Percentiles rank a stretch among this genome's conserved stretches.
Conservation (phyloP, 371 early-diverging fungal genomes). For the Phascolomyces articulosus region DNA sequence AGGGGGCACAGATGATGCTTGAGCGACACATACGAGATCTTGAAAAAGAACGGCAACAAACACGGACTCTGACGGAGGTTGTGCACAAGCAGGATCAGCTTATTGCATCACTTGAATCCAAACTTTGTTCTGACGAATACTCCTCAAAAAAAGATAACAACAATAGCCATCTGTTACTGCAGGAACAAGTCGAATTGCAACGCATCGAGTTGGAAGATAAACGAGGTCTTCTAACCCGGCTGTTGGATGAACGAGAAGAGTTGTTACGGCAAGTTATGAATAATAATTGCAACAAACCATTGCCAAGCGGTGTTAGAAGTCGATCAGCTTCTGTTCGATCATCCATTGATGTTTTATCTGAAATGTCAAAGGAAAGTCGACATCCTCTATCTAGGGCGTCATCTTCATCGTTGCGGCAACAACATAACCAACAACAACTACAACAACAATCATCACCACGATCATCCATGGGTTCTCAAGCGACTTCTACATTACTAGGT, state of each 20-base stretch:
- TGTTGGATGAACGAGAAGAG: conserved; percentile 41
- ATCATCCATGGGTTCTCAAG: conserved; percentile 12
- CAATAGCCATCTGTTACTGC: conserved; percentile 12
- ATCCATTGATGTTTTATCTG: conserved; percentile 37
- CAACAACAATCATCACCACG: conserved; percentile 15
- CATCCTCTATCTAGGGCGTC: conserved; percentile 11
- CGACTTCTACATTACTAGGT: neutral
- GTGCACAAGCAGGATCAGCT: conserved; percentile 43
- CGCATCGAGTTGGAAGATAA: conserved; percentile 44
- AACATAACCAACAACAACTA: too few species aligned
- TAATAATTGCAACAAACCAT: neutral
- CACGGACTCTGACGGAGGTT: conserved; percentile 26
- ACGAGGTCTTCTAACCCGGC: conserved; percentile 28
- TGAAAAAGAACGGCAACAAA: conserved; percentile 32
- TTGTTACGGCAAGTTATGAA: conserved; percentile 12
- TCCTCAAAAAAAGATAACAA: neutral
- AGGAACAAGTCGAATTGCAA: conserved; percentile 42
- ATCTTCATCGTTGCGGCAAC: conserved; percentile 9
- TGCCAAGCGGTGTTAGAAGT: neutral
- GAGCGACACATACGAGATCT: conserved; percentile 32
- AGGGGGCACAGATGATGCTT: conserved; percentile 37
- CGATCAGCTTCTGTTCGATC: conserved; percentile 29
- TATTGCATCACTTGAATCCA: conserved; percentile 36
- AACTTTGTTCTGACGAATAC: conserved; percentile 1
- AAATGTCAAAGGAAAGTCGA: conserved; percentile 13